phyloP scores from a whole-genome alignment of 2,329 filamentous ascomycete species.

The Curvularia hawaiiensis region DNA sequence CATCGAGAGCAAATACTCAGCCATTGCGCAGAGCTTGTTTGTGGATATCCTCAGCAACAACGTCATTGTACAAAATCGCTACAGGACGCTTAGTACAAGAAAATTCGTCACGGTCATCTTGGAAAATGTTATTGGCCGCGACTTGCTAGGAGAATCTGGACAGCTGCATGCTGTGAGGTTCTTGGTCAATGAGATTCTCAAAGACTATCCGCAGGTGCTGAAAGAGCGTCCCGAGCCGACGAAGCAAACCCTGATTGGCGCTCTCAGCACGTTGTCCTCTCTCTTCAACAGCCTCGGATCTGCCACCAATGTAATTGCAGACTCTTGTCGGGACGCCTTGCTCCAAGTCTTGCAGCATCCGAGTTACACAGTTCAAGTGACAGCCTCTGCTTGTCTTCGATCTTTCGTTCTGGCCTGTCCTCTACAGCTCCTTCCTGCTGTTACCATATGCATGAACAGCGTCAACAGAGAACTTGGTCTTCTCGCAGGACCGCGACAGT shows the following conservation, averaged over 20 bases:
- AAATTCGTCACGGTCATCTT: slow-evolving; percentile 84
- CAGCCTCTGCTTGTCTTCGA: slow-evolving; percentile 84
- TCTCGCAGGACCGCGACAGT: slow-evolving; percentile 75
- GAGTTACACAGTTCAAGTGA: slow-evolving; percentile 94
- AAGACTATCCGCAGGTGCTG: slow-evolving; percentile 89
- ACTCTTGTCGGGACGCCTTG: slow-evolving; percentile 82
- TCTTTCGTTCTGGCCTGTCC: slow-evolving; percentile 89
- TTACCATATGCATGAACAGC: slow-evolving; percentile 97
- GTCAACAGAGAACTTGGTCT: slow-evolving; percentile 83
- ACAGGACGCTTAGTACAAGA: slow-evolving; percentile 82
- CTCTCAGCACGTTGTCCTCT: slow-evolving; percentile 78
- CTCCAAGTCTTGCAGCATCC: slow-evolving; percentile 92
- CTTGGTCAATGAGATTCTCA: slow-evolving; percentile 85
- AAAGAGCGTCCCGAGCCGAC: slow-evolving; percentile 87
- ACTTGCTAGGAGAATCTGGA: slow-evolving; percentile 86
- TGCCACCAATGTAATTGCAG: slow-evolving; percentile 77
- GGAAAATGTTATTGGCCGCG: slow-evolving; percentile 79
- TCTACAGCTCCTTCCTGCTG: slow-evolving; percentile 85
- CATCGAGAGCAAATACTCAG: slow-evolving; percentile 82
- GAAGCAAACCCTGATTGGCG: slow-evolving; percentile 81
- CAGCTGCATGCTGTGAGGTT: slow-evolving; percentile 81
- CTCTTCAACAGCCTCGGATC: slow-evolving; percentile 82
- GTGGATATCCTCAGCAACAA: slow-evolving; percentile 78
- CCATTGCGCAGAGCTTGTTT: slow-evolving; percentile 80
- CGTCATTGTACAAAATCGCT: slow-evolving; percentile 81